phyloP scores from a whole-genome alignment of 1,139 yeast species.

The Entelexis sorbosivorans region DNA sequence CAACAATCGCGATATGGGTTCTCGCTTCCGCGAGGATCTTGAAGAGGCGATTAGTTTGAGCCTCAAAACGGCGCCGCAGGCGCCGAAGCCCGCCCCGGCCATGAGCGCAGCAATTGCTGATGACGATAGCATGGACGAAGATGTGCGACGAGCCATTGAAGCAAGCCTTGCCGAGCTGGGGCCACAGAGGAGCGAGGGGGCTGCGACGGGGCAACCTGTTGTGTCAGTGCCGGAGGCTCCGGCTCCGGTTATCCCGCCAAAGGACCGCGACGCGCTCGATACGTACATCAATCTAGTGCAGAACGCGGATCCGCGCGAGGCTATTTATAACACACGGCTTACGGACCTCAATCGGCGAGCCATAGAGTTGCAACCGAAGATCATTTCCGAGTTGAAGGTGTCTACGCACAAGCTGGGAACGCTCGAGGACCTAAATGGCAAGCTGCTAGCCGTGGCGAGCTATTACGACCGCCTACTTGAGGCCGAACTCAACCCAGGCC shows the following conservation, averaged over 20 bases:
- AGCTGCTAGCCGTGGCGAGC: constrained; percentile 65
- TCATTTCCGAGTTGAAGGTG: constrained; percentile 53
- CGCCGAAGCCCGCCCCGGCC: constrained; percentile 15
- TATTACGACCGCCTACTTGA: constrained; percentile 74
- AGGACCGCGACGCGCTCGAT: constrained; percentile 40
- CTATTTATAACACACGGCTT: constrained; percentile 45
- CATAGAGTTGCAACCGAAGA: constrained; percentile 58
- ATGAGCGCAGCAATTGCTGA: not conserved
- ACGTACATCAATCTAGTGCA: constrained; percentile 36
- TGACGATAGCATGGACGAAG: constrained; percentile 71
- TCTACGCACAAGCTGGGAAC: constrained; percentile 58
- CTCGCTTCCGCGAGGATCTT: constrained; percentile 53
- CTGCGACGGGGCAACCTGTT: too few species aligned
- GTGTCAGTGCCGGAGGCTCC: constrained; percentile 26
- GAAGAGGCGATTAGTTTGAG: constrained; percentile 70
- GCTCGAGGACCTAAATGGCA: constrained; percentile 68
- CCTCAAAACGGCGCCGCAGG: constrained; percentile 41
- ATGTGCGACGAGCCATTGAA: constrained; percentile 89
- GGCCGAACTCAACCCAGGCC: constrained; percentile 37
- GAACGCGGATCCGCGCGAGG: constrained; percentile 43
- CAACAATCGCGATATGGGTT: constrained; percentile 20
- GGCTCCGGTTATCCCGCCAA: constrained; percentile 10
- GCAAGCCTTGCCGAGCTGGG: constrained; percentile 74
- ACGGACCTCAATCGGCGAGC: constrained; percentile 57
- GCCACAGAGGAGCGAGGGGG: constrained; percentile 14